A percentile compares a stretch with the other conserved stretches of the same genome.
These are phyloP conservation scores for Carex parvula DNA, from an alignment of 176 grass and related monocot genomes.

Conservation along the genomic window DNA sequence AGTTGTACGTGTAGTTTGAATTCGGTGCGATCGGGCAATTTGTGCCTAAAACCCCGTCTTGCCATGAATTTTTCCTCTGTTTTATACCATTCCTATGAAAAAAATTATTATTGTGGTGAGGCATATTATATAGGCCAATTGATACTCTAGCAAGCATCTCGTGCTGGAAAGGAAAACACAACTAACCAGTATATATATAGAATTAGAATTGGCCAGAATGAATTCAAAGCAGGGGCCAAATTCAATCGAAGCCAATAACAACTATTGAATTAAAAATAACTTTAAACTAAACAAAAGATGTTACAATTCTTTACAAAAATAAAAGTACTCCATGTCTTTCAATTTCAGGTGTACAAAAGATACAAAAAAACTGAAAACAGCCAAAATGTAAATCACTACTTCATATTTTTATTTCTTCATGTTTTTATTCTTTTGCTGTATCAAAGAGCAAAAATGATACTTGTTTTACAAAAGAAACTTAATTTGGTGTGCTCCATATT, in stretches of 20 bases:
- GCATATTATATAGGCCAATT: not conserved
- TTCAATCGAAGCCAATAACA: too few relatives aligned
- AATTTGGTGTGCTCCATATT: not conserved
- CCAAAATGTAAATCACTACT: too few relatives aligned
- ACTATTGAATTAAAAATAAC: too few relatives aligned
- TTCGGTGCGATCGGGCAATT: constrained; percentile 74
- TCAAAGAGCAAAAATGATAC: not conserved
- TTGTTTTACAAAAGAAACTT: not conserved
- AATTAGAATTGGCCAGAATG: too few relatives aligned
- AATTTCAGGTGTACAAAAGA: too few relatives aligned
- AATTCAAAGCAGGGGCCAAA: too few relatives aligned
- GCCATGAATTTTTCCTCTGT: constrained; percentile 97
- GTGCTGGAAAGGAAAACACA: not conserved
- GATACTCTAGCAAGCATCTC: not conserved
- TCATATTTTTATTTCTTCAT: too few relatives aligned
- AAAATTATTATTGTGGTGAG: not conserved
- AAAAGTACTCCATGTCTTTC: too few relatives aligned
- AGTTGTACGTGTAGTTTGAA: constrained; percentile 79
- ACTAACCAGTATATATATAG: not conserved
- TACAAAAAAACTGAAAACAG: too few relatives aligned
- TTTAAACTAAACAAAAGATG: too few relatives aligned
- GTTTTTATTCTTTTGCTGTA: not conserved
- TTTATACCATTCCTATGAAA: constrained; percentile 75
- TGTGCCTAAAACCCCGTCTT: constrained; percentile 80
- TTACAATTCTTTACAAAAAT: too few relatives aligned